Conservation (phyloP, 2,329 filamentous ascomycete genomes). For the Chlorencoelia australis region DNA sequence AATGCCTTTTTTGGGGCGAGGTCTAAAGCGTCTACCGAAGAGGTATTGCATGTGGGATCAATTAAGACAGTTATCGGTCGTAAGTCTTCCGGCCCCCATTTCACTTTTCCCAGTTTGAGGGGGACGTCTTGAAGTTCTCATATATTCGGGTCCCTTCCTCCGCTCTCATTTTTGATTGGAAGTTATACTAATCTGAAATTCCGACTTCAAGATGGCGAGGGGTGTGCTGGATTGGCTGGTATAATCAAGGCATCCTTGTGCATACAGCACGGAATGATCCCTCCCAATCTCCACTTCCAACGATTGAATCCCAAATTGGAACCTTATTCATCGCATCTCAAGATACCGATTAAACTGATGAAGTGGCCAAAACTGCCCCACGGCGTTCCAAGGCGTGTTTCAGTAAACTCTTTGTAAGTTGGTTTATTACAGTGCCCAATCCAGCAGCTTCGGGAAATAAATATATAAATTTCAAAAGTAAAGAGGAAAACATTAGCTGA, state of each 20-base stretch:
- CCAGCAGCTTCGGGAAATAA: too few species aligned
- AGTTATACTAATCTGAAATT: too few species aligned
- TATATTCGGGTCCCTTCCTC: too few species aligned
- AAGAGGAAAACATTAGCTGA: too few species aligned
- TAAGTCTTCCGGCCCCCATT: too few species aligned
- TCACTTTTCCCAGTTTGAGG: too few species aligned
- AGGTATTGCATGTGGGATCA: conserved; percentile 10
- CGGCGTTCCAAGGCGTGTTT: conserved; percentile 7
- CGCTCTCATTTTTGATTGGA: too few species aligned
- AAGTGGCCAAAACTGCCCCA: conserved; percentile 16
- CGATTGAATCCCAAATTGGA: conserved; percentile 27
- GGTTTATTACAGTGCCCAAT: too few species aligned
- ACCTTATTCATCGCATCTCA: conserved; percentile 6
- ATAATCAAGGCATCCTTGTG: conserved; percentile 22
- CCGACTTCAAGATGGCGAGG: too few species aligned
- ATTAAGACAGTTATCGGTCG: conserved; percentile 23
- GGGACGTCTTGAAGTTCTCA: too few species aligned
- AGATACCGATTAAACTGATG: conserved; percentile 20
- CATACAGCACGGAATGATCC: conserved; percentile 21
- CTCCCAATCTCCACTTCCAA: conserved; percentile 25
- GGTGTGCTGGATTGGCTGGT: conserved; percentile 23
- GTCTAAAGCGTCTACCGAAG: not conserved
- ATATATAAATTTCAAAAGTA: too few species aligned
- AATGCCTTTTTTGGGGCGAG: conserved; percentile 3
- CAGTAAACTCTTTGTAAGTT: conserved; percentile 28